Evolutionary conservation across 2,329 filamentous ascomycete genomes (phyloP).

Genomic region (Alternaria tenuissima): DNA sequence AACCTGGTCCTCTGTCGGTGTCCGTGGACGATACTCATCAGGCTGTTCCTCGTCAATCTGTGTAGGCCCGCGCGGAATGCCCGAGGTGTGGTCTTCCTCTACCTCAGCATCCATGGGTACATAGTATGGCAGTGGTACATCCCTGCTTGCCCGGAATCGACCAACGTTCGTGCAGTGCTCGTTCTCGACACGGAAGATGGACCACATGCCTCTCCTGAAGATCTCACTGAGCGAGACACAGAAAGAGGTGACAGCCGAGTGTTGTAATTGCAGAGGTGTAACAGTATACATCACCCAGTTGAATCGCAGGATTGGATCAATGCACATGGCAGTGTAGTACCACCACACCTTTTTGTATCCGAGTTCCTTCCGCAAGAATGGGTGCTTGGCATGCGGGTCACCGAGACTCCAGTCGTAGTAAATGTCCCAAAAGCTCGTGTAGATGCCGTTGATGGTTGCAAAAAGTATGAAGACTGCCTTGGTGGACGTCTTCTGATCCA

Average conservation of each 20-base stretch:
- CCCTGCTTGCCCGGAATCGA: constrained; percentile 86
- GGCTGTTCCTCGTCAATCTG: constrained; percentile 46
- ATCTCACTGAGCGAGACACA: constrained; percentile 80
- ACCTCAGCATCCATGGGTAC: constrained; percentile 40
- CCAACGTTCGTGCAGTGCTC: constrained; percentile 87
- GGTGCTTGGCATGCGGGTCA: constrained; percentile 74
- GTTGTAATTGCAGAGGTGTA: constrained; percentile 79
- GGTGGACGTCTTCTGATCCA: constrained; percentile 67
- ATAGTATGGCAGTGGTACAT: constrained; percentile 85
- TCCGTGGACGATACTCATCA: constrained; percentile 5
- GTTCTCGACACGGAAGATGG: constrained; percentile 93
- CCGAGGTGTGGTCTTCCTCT: constrained; percentile 5
- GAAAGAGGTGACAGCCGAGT: constrained; percentile 84
- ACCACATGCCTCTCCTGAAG: constrained; percentile 87
- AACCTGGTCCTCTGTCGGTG: constrained; percentile 1
- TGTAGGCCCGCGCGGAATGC: constrained; percentile 11
- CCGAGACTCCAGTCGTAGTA: constrained; percentile 97
- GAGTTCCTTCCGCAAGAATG: constrained; percentile 72
- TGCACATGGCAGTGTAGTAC: constrained; percentile 85
- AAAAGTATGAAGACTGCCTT: constrained; percentile 79
- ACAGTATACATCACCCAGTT: constrained; percentile 95
- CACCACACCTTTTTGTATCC: constrained; percentile 80
- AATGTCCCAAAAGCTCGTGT: constrained; percentile 90
- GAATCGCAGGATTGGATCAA: constrained; percentile 88
- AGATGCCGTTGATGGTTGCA: constrained; percentile 82